These are phyloP conservation scores for Triticum timopheevii DNA, from an alignment of 176 grass and related monocot genomes.

Conservation along the genomic window DNA sequence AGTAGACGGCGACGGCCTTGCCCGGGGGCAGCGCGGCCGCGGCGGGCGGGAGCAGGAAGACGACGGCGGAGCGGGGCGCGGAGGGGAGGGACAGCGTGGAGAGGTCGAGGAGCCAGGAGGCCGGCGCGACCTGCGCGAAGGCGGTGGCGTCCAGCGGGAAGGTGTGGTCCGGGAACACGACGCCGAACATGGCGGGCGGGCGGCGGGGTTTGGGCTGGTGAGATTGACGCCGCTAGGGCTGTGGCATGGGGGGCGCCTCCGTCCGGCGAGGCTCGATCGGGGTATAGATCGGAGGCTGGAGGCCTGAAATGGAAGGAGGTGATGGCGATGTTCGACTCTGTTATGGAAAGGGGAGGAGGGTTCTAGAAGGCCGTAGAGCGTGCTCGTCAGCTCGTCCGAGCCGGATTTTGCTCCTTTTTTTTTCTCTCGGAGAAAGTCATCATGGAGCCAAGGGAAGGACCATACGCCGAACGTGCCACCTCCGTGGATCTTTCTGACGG, in stretches of 20 bases:
- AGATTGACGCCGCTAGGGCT: constrained; percentile 13
- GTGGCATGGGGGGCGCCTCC: neutral
- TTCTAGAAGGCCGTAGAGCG: constrained; percentile 33
- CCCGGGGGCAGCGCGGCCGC: constrained; percentile 64
- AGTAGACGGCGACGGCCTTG: constrained; percentile 78
- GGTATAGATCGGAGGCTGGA: neutral
- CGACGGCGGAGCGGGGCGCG: constrained; percentile 50
- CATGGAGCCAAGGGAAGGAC: too few species aligned
- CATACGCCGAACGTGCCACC: too few species aligned
- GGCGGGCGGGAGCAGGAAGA: constrained; percentile 67
- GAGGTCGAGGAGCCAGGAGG: constrained; percentile 83
- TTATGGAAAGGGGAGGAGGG: neutral
- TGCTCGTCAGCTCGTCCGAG: neutral
- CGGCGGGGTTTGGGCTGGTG: neutral
- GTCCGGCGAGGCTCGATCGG: neutral
- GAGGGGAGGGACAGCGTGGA: constrained; percentile 41
- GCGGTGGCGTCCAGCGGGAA: constrained; percentile 74
- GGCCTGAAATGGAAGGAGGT: neutral
- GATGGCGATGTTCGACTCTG: neutral
- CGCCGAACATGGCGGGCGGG: constrained; percentile 70
- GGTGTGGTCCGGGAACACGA: constrained; percentile 85
- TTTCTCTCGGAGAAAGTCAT: too few species aligned
- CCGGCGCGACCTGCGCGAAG: constrained; percentile 72
- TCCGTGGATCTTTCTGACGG: too few species aligned
- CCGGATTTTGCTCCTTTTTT: too few species aligned